Percentiles rank a stretch among this genome's conserved stretches.
Conservation (phyloP, 352 stramenopile genomes). For the Salisapilia sapeloensis region DNA sequence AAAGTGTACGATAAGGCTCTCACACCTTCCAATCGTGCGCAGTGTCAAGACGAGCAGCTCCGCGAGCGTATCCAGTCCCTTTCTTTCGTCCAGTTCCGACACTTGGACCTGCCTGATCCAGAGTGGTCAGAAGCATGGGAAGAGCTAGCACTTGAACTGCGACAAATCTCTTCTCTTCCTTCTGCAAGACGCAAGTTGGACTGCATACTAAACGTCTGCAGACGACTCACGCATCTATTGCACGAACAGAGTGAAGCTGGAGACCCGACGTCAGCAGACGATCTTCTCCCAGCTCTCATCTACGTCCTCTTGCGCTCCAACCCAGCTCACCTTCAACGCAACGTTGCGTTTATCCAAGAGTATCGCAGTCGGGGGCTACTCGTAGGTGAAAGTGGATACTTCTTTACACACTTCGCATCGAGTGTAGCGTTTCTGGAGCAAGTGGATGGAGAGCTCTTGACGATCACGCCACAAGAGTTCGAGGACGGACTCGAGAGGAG, state of each 20-base stretch:
- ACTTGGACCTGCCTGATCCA: slow-evolving; percentile 69
- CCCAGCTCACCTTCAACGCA: slow-evolving; percentile 63
- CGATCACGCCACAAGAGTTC: slow-evolving; percentile 60
- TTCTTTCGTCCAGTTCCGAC: slow-evolving; percentile 62
- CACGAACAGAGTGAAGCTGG: slow-evolving; percentile 14
- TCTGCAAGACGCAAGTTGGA: slow-evolving; percentile 81
- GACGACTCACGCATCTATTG: slow-evolving; percentile 54
- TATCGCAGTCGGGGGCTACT: slow-evolving; percentile 54
- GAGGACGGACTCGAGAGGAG: slow-evolving; percentile 25
- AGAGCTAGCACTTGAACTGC: slow-evolving; percentile 19
- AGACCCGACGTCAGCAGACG: slow-evolving; percentile 73
- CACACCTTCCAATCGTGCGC: slow-evolving; percentile 17
- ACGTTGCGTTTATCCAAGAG: slow-evolving; percentile 76
- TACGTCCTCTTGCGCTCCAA: slow-evolving; percentile 80
- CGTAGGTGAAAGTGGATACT: slow-evolving; percentile 83
- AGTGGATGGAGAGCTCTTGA: slow-evolving; percentile 46
- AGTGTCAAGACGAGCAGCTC: slow-evolving; percentile 36
- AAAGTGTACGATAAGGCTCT: slow-evolving; percentile 72
- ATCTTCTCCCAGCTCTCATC: slow-evolving; percentile 86
- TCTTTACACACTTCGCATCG: slow-evolving; percentile 83
- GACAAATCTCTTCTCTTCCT: slow-evolving; percentile 20
- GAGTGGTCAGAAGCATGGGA: slow-evolving; percentile 20
- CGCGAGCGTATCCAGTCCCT: slow-evolving; percentile 46
- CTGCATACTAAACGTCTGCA: slow-evolving; percentile 50
- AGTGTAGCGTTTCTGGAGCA: slow-evolving; percentile 68